phyloP scores from a whole-genome alignment of 2,329 filamentous ascomycete genomes.

The Lasiodiplodia theobromae region DNA sequence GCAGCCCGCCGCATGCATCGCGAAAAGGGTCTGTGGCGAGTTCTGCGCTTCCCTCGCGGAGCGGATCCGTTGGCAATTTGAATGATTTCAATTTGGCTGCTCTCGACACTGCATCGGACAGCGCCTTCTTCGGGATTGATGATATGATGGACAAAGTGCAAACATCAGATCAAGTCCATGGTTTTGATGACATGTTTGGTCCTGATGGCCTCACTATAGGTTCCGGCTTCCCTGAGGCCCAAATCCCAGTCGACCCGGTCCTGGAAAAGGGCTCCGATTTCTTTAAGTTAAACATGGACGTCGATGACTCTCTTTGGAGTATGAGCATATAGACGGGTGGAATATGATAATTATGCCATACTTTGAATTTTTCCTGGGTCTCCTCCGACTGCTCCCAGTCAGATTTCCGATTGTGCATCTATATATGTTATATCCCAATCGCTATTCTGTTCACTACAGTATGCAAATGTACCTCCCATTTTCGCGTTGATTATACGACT shows the following conservation, averaged over 20 bases:
- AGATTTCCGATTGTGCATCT: no score
- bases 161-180: neutral
- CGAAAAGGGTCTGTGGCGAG: neutral
- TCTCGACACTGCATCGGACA: neutral
- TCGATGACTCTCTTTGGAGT: conserved; percentile 2
- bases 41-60: neutral
- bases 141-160: neutral
- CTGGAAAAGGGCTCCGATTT: neutral
- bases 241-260: neutral
- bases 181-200: neutral
- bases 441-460: no score
- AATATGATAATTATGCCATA: neutral
- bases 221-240: neutral
- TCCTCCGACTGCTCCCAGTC: no score
- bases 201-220: neutral
- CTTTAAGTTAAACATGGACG: conserved; percentile 7
- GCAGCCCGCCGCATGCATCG: neutral
- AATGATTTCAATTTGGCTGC: neutral
- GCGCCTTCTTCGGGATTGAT: neutral
- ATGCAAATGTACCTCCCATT: no score
- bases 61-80: neutral
- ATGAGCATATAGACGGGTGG: neutral
- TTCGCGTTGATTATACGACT: no score
- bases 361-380: no score
- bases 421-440: no score